Conservation (phyloP, 176 grass and related monocot species). For the Aegilops umbellulata region DNA sequence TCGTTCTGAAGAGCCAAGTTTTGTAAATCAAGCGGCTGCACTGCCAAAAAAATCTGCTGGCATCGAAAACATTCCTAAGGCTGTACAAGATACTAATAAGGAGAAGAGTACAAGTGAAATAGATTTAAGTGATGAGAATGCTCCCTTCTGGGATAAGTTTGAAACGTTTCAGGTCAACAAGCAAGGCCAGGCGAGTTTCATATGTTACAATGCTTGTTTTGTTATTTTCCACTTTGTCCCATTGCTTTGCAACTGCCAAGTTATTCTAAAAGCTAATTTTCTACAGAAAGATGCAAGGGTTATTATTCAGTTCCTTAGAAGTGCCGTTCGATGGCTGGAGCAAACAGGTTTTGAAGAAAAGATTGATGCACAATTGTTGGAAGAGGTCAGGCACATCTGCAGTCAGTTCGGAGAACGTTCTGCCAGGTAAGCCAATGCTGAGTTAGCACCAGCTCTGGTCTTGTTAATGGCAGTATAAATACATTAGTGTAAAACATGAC, state of each 20-base stretch:
- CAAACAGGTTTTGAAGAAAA: constrained; percentile 7
- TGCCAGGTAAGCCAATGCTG: constrained; percentile 28
- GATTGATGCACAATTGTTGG: constrained; percentile 9
- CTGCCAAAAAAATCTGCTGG: neutral
- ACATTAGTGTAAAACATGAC: neutral
- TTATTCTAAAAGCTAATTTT: neutral
- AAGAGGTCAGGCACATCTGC: constrained; percentile 24
- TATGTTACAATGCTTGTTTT: neutral
- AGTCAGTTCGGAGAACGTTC: constrained; percentile 13
- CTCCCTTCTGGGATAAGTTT: constrained; percentile 27
- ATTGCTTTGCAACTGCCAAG: neutral
- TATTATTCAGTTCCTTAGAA: constrained; percentile 25
- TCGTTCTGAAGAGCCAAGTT: constrained; percentile 13
- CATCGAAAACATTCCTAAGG: neutral
- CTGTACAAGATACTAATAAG: neutral
- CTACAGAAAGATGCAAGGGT: constrained; percentile 26
- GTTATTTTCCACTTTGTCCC: neutral
- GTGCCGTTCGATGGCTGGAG: constrained; percentile 9
- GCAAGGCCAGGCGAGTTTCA: constrained; percentile 25
- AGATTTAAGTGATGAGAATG: neutral
- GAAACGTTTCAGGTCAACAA: constrained; percentile 38
- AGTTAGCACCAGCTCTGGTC: neutral
- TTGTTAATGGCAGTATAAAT: neutral
- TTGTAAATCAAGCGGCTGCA: neutral
- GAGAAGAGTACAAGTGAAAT: neutral